Conservation (phyloP, 345 rosid species). For the Eucalyptus cloeziana region DNA sequence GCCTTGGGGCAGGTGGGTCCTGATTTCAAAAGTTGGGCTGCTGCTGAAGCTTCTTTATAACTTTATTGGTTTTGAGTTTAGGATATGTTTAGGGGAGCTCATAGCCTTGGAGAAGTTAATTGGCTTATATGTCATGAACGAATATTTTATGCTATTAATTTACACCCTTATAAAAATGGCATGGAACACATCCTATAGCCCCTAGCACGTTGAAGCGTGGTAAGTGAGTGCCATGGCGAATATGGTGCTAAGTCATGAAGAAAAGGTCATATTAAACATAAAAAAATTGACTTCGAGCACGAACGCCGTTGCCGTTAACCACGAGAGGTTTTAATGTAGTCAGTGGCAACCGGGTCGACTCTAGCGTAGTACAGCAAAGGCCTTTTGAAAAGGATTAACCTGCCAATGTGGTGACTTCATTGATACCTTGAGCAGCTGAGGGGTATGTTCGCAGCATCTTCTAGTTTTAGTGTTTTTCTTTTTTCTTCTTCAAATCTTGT, state of each 20-base stretch:
- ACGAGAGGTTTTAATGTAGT: background rate
- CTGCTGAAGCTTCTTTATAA: background rate
- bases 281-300: background rate
- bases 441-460: background rate
- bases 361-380: background rate
- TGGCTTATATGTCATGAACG: background rate
- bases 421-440: background rate
- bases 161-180: background rate
- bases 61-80: background rate
- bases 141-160: background rate
- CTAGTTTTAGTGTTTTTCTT: background rate
- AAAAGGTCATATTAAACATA: background rate
- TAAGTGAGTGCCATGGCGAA: background rate
- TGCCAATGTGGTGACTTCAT: background rate
- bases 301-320: background rate
- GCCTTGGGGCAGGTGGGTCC: background rate
- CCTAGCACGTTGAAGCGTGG: background rate
- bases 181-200: background rate
- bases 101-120: background rate
- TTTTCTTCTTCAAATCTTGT: background rate
- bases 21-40: background rate
- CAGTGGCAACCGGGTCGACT: background rate
- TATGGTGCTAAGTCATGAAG: background rate
- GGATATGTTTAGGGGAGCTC: background rate
- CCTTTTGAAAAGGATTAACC: background rate